phyloP scores from a whole-genome alignment of 2,329 filamentous ascomycete species.

The Gnomoniopsis smithogilvyi region DNA sequence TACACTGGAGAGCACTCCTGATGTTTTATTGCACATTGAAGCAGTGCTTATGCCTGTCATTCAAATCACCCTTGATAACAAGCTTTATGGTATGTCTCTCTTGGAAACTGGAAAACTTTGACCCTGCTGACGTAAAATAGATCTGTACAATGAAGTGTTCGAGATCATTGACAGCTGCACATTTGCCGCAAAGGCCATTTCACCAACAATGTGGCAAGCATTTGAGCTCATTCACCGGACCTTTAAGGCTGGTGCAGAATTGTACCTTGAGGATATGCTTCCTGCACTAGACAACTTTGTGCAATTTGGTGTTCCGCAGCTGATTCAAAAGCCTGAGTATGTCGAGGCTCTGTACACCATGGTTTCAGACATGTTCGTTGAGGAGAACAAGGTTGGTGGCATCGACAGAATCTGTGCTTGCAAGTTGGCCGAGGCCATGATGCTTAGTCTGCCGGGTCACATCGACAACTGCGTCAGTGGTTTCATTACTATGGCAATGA shows the following conservation, averaged over 20 bases:
- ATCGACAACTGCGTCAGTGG: slow-evolving; percentile 86
- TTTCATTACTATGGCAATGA: slow-evolving; percentile 89
- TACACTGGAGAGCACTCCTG: slow-evolving; percentile 93
- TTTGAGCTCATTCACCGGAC: slow-evolving; percentile 96
- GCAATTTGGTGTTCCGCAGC: slow-evolving; percentile 78
- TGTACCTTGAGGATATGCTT: slow-evolving; percentile 98
- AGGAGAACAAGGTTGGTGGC: slow-evolving; percentile 88
- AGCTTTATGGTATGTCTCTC: slow-evolving; percentile 70
- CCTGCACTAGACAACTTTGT: slow-evolving; percentile 98
- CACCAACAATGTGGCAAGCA: slow-evolving; percentile 95
- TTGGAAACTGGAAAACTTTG: too few relatives aligned
- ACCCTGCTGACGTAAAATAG: slow-evolving; percentile 35
- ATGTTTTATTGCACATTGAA: slow-evolving; percentile 91
- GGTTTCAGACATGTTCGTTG: slow-evolving; percentile 91
- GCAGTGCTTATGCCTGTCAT: slow-evolving; percentile 97
- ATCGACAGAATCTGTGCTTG: slow-evolving; percentile 96
- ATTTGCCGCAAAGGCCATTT: slow-evolving; percentile 94
- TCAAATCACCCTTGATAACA: slow-evolving; percentile 93
- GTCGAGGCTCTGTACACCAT: slow-evolving; percentile 87
- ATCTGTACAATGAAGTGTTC: slow-evolving; percentile 97
- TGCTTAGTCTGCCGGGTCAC: slow-evolving; percentile 87
- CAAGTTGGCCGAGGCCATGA: slow-evolving; percentile 91
- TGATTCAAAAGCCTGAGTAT: slow-evolving; percentile 82
- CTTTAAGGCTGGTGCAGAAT: slow-evolving; percentile 94
- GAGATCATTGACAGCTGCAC: slow-evolving; percentile 99